phyloP scores from a whole-genome alignment of 331 rosid species.

The Pyrus hybrid region DNA sequence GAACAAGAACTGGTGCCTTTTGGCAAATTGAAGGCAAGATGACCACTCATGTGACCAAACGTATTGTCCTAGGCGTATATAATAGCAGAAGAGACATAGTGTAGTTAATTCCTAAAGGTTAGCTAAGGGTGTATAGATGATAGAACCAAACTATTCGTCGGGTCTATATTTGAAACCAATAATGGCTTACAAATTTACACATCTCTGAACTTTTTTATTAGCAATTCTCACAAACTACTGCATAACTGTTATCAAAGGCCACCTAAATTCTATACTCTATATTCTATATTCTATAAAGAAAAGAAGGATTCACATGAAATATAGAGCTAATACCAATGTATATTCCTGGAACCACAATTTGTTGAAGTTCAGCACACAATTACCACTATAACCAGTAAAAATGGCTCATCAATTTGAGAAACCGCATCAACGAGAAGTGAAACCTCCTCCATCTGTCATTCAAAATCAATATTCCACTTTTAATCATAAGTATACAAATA shows the following conservation, averaged over 20 bases:
- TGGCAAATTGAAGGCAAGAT: not conserved
- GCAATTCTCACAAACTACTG: not conserved
- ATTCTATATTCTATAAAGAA: constrained; percentile 19
- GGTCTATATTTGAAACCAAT: not conserved
- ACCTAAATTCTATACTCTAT: constrained; percentile 3
- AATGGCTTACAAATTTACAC: not conserved
- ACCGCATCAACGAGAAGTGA: constrained; percentile 87
- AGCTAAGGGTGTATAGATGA: not conserved
- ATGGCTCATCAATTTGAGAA: constrained; percentile 94
- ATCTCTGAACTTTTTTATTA: not conserved
- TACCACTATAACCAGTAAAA: constrained; percentile 99
- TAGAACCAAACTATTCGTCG: not conserved
- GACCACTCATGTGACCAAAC: not conserved
- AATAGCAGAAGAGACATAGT: not conserved
- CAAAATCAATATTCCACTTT: constrained; percentile 31
- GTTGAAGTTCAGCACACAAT: constrained; percentile 99
- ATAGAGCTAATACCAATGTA: constrained; percentile 98
- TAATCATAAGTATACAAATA: constrained; percentile 27
- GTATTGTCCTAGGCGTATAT: not conserved
- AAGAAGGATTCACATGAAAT: constrained; percentile 53
- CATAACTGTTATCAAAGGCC: not conserved
- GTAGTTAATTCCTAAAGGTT: not conserved
- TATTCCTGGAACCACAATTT: constrained; percentile 98
- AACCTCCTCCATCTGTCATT: constrained; percentile 96
- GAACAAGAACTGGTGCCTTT: not conserved